Percentiles rank a stretch among this genome's conserved stretches.
These are phyloP conservation scores for Fusarium tjaetaba DNA, from an alignment of 2,329 filamentous ascomycete genomes.

Conservation along the genomic window DNA sequence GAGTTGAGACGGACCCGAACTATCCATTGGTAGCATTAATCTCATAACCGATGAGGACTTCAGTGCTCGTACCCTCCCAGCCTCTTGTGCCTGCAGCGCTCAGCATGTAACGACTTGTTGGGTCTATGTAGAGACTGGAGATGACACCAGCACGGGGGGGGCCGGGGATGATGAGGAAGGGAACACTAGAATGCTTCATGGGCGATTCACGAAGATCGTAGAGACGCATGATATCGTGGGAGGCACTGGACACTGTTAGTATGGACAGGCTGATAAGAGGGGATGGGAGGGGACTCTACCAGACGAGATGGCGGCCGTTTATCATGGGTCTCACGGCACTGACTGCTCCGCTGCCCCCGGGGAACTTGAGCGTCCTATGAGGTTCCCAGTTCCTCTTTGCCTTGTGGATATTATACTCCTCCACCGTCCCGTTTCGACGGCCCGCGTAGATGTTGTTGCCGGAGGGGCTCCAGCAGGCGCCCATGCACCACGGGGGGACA, in stretches of 20 bases:
- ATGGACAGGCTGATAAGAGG: neutral
- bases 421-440: conserved; percentile 88
- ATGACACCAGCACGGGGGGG: conserved; percentile 86
- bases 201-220: conserved; percentile 83
- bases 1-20: neutral
- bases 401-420: conserved; percentile 91
- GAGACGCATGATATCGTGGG: conserved; percentile 90
- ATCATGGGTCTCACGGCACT: conserved; percentile 90
- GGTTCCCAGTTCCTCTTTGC: conserved; percentile 73
- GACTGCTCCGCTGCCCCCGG: conserved; percentile 87
- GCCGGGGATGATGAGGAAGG: conserved; percentile 95
- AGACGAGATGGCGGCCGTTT: conserved; percentile 91
- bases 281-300: conserved; percentile 53
- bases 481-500: conserved; percentile 97
- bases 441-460: conserved; percentile 96
- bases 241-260: conserved; percentile 69
- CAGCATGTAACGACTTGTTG: conserved; percentile 89
- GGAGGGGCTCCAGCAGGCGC: conserved; percentile 94
- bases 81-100: conserved; percentile 91
- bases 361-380: conserved; percentile 85
- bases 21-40: conserved; percentile 60
- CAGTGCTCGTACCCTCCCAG: conserved; percentile 91
- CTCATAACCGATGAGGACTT: conserved; percentile 94
- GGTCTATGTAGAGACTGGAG: conserved; percentile 85
- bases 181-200: conserved; percentile 80